Base-by-base conservation (phyloP, 2,329 filamentous ascomycete species). In the Stachybotrys chartarum region DNA sequence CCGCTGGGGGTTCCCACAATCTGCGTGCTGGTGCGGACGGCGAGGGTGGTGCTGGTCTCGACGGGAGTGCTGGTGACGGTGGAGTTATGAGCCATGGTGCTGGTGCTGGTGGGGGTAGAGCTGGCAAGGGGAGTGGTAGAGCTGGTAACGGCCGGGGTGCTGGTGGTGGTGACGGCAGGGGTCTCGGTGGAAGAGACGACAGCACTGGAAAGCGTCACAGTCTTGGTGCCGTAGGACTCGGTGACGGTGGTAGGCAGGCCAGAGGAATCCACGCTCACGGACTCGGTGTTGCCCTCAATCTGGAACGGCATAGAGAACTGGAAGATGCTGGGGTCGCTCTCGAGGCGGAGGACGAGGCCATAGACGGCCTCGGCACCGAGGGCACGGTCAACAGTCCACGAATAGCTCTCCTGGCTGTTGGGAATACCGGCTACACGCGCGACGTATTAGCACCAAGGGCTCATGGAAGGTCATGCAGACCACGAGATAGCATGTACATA, bases 261-360 rank as follows among this genome's bases (percentile, higher is more conserved):
- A 32, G 65, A 55, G 64, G 70, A 58, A 58, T 61, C 54, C 57
- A 58, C 58, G 53, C 59, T 58, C 57, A 67, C 56, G 55, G 59
- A 61, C 55, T 55, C 62, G 30, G 58, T 63, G 50, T 58, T 65
- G 50, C 66, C 71, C 55, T 66, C 64, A 64, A 84, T 82, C 64
- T 73, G 63, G 75, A 87, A 87, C 62, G 81, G 81, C 73, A 78
- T 78, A 55, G 81, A 83, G 77, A 79, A 86, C 77, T 86, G 82
- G 77, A 81, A 83, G 65, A 77, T 70, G 11, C 52, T 59, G 24
- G 72, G 54, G 71, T 83, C 66, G 59, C 68, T 70, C 61, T 80
- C 76, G 42, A 78, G 73, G 59, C 68, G 68, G 70, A 87, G 73
- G 71, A 76, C 72, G 66, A 87, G 72, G 60, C 83, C 84, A 70